phyloP scores from a whole-genome alignment of 305 asterid species.

The Fraxinus ornus region DNA sequence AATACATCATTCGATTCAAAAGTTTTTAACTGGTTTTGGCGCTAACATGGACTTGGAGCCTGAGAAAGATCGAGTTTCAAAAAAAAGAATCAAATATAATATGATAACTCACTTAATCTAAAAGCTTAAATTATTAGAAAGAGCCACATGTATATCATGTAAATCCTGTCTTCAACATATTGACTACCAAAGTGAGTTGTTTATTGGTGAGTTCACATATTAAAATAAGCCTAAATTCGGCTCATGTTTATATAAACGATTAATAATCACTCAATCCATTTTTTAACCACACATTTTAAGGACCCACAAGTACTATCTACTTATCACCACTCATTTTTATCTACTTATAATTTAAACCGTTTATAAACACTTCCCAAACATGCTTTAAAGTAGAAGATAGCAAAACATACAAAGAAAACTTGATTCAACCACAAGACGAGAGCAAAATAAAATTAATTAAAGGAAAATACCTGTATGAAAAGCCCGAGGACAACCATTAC shows the following conservation, averaged over 20 bases:
- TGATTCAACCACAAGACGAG: background rate
- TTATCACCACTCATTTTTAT: background rate
- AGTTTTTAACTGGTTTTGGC: background rate
- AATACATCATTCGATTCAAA: background rate
- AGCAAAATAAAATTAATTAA: background rate
- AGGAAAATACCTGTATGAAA: slow-evolving; percentile 67
- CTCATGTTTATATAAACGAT: background rate
- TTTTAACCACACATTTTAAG: background rate
- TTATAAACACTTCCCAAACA: background rate
- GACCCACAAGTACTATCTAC: background rate
- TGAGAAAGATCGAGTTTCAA: background rate
- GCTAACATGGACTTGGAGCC: background rate
- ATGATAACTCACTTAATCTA: background rate
- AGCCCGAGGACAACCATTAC: slow-evolving; percentile 95
- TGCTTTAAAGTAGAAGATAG: background rate
- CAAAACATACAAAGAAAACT: background rate
- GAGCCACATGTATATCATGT: background rate
- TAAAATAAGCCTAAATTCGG: background rate
- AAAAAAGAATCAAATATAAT: background rate
- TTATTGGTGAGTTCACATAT: background rate
- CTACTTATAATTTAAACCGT: background rate
- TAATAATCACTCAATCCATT: background rate
- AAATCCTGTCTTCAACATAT: background rate
- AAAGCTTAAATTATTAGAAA: background rate
- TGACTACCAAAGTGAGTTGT: background rate